Evolutionary conservation across 2,329 filamentous ascomycete genomes (phyloP).

Genomic region (Fonsecaea nubica): DNA sequence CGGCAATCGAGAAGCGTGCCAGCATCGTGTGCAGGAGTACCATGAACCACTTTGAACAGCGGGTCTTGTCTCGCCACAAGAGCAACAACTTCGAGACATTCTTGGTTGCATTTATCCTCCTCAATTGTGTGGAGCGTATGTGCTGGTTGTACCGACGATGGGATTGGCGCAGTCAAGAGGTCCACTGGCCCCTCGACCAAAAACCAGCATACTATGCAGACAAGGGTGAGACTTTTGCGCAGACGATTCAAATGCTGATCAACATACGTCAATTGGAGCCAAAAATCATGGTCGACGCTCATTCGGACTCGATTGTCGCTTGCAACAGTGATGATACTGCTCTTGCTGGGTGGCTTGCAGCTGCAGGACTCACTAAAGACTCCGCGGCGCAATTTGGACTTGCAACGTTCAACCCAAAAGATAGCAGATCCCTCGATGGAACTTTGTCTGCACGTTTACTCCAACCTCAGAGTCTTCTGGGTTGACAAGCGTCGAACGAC

Average conservation of each 20-base stretch:
- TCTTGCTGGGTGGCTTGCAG: constrained; percentile 23
- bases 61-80: constrained; percentile 62
- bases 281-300: constrained; percentile 47
- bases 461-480: not conserved
- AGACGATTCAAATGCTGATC: constrained; percentile 64
- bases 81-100: constrained; percentile 65
- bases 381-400: constrained; percentile 44
- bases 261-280: constrained; percentile 61
- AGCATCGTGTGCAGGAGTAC: constrained; percentile 59
- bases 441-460: constrained; percentile 20
- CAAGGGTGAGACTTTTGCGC: constrained; percentile 65
- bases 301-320: constrained; percentile 49
- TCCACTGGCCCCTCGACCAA: constrained; percentile 61
- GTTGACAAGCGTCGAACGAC: not conserved
- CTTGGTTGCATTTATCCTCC: constrained; percentile 63
- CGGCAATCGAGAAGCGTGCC: constrained; percentile 62
- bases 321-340: constrained; percentile 48
- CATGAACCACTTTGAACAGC: constrained; percentile 66
- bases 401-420: constrained; percentile 48
- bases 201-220: constrained; percentile 59
- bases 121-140: constrained; percentile 66
- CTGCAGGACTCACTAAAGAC: constrained; percentile 14
- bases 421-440: constrained; percentile 51
- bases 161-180: constrained; percentile 40
- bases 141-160: constrained; percentile 64